These are phyloP conservation scores for Phytophthora ohioensis DNA, from an alignment of 352 stramenopile species.

Conservation along the genomic window DNA sequence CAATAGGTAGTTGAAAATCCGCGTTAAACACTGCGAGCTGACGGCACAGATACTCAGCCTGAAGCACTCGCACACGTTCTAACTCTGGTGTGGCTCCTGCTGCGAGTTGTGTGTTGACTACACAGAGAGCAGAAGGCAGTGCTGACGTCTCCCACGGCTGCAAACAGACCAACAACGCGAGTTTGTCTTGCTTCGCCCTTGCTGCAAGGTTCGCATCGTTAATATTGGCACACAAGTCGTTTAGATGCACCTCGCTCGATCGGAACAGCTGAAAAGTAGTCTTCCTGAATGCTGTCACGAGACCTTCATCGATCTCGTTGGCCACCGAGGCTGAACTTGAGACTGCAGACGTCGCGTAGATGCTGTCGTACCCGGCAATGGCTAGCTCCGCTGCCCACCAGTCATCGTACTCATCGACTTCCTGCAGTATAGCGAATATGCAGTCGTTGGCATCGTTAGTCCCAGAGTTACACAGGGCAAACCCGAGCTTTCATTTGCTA, in stretches of 20 bases:
- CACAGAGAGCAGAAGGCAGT: slow-evolving; percentile 75
- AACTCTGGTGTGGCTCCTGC: slow-evolving; percentile 39
- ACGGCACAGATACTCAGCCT: slow-evolving; percentile 75
- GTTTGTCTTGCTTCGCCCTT: slow-evolving; percentile 71
- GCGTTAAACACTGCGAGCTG: slow-evolving; percentile 80
- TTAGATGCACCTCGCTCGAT: slow-evolving; percentile 64
- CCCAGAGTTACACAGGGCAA: too few relatives aligned
- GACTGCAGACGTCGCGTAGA: slow-evolving; percentile 50
- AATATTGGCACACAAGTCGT: slow-evolving; percentile 54
- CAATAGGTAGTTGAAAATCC: slow-evolving; percentile 84
- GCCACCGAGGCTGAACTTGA: slow-evolving; percentile 27
- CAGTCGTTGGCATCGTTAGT: too few relatives aligned
- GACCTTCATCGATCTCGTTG: slow-evolving; percentile 60
- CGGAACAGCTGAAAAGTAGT: slow-evolving; percentile 84
- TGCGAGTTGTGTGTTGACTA: slow-evolving; percentile 61
- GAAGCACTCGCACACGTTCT: slow-evolving; percentile 70
- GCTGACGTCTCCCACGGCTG: slow-evolving; percentile 84
- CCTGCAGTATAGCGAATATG: slow-evolving; percentile 30
- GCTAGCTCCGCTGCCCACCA: slow-evolving; percentile 82
- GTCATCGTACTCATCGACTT: slow-evolving; percentile 91
- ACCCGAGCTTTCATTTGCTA: background rate
- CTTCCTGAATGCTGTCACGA: slow-evolving; percentile 84
- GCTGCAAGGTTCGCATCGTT: slow-evolving; percentile 55
- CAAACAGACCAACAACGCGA: slow-evolving; percentile 74
- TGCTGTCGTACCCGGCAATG: slow-evolving; percentile 80